phyloP scores from a whole-genome alignment of 176 grass and related monocot genomes.

The Melocanna baccifera region DNA sequence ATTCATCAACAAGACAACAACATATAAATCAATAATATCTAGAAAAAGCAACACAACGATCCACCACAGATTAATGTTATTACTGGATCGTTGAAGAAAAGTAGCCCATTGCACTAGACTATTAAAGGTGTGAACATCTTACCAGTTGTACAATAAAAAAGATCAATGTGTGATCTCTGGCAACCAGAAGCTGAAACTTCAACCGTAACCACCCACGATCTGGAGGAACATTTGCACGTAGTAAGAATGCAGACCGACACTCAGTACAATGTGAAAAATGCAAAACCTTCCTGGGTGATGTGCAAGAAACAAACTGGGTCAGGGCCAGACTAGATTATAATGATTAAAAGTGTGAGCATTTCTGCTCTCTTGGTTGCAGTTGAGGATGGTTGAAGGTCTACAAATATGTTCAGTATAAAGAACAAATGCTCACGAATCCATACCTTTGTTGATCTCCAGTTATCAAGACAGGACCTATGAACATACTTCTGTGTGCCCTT shows the following conservation, averaged over 20 bases:
- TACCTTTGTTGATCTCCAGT: slow-evolving; percentile 98
- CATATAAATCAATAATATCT: background rate
- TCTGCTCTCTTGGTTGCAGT: background rate
- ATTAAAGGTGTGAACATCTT: slow-evolving; percentile 28
- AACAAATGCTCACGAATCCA: slow-evolving; percentile 8
- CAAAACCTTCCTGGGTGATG: slow-evolving; percentile 88
- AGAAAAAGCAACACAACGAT: background rate
- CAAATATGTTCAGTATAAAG: background rate
- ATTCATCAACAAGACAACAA: background rate
- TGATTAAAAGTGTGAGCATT: background rate
- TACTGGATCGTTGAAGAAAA: background rate
- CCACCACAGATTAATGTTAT: background rate
- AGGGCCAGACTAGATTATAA: slow-evolving; percentile 4
- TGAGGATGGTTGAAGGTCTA: background rate
- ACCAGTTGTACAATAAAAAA: slow-evolving; percentile 94
- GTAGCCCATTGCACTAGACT: background rate
- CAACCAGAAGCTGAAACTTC: slow-evolving; percentile 90
- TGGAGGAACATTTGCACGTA: slow-evolving; percentile 91
- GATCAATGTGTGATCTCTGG: slow-evolving; percentile 90
- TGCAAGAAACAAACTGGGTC: slow-evolving; percentile 27
- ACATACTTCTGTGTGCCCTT: slow-evolving; percentile 97
- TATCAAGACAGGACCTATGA: slow-evolving; percentile 89
- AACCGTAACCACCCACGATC: slow-evolving; percentile 91
- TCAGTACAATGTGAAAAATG: slow-evolving; percentile 98
- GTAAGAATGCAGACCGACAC: slow-evolving; percentile 78